Evolutionary conservation across 257 asterid species (phyloP), one percentile per base, ranked within the genome.

Genomic region (Thymus mandschuricus): DNA sequence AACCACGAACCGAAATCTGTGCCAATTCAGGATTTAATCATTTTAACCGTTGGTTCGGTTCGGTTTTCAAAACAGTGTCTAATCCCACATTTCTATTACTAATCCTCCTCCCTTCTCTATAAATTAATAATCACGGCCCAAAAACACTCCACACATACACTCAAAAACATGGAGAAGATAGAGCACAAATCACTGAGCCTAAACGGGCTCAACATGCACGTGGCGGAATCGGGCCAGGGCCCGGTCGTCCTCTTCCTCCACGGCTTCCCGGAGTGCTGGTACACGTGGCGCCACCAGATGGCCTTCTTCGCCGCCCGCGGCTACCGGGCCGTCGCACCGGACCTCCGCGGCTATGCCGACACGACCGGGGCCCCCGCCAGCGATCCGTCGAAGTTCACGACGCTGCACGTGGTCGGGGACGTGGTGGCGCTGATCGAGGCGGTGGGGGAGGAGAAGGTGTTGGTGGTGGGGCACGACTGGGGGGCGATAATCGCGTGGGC

Each of bases 191-290:
- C 74, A 1, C 13, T 87, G 5, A 11, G 13, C 29, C 62, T 86
- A 1, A 91, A 91, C 66, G 96, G 96, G 45, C 82, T 91, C 4
- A 67, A 12, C 52, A 79, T 91, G 82, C 96, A 91, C 82, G 76
- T 77, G 0, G 96, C 92, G 0, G 88, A 87, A 66, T 21, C 69
- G 46, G 96, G 96, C n/a, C 64, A 70, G 10, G 97, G 97, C 38
- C 96, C 97, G 3, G 44, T 77, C n/a, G 78, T 89, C 81, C 83
- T 92, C 49, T 85, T 92, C 81, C 85, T 91, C 81, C 96, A 87
- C 75, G 96, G 96, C 29, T 91, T 91, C 84, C 97, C 97, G 0
- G 92, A 89, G n/a, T 83, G 82, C 72, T 92, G 97, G 96, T 92
- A 81, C 88, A 78, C 96, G 11, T 92, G 96, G 96, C 84, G 96